Base-by-base conservation (phyloP, 257 asterid species). In the Penstemon eatonii region DNA sequence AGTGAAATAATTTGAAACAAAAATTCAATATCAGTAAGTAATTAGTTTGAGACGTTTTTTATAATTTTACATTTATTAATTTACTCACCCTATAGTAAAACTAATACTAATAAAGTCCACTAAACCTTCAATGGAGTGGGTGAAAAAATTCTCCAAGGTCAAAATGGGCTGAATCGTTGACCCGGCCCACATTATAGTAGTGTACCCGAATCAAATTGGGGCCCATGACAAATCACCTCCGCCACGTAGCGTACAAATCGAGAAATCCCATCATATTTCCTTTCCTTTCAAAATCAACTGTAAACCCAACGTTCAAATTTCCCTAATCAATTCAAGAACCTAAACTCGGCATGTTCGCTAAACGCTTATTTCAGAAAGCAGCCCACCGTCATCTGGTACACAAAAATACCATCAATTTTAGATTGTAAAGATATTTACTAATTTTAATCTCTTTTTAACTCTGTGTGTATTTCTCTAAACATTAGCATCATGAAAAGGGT, bases 351-450 rank as follows among this genome's bases (percentile, higher is more conserved):
- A 91, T 91, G 97, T 84, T 89, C 71, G 88, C 91, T 2, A 91
- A 84, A 53, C 95, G 87, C 75, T 78, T 91, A 55, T 82, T 91
- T 37, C 89, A 85, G 77, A 91, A 89, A 80, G 91, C 90, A 53
- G 78, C 81, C 36, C 79, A 81, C 62, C 81, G 78, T 68, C 85
- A 77, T 56, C 87, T 56, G 85, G 87, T 81, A 44, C 58, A 2
- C 42, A 18, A 10, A 33, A 4, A 13, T 3, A 65, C 36, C 73
- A 68, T 60, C 74, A 19, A 41, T 53, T 37, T 53, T 49, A 33
- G 60, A 68, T 74, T 7, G 6, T 25, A 8, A 36, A 9, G 11
- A 46, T 49, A 15, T 56, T 50, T 6, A 63, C 44, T 73, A 57
- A 60, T 69, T 76, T 59, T 68, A 39, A 63, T n/a, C 42, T 56